Conservation (phyloP, 371 early-diverging fungal species). For the Basidiobolus meristosporus region DNA sequence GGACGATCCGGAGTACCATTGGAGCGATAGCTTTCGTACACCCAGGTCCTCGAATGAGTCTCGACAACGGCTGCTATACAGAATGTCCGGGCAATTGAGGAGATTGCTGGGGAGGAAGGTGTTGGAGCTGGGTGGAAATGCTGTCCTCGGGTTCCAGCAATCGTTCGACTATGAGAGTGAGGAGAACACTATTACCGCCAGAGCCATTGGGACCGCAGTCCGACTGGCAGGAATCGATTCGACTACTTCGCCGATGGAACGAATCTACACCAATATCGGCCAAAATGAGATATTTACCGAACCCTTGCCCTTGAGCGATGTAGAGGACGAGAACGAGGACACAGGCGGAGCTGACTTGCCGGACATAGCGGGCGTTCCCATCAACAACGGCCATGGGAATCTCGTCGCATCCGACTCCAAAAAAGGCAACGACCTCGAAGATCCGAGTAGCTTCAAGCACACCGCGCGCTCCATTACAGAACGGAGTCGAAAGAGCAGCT, state of each 20-base stretch:
- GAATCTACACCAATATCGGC: no score
- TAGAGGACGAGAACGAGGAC: constrained; percentile 3
- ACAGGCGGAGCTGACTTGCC: neutral
- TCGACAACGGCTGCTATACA: constrained; percentile 33
- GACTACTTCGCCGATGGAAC: constrained; percentile 4
- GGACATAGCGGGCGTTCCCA: no score
- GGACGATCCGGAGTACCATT: constrained; percentile 56
- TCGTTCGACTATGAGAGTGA: constrained; percentile 47
- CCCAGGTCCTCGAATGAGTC: constrained; percentile 53
- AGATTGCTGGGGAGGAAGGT: constrained; percentile 45
- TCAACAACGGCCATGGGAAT: no score
- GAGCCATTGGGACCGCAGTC: constrained; percentile 53
- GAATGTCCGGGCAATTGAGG: constrained; percentile 32
- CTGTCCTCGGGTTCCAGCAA: constrained; percentile 42
- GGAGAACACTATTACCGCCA: constrained; percentile 37
- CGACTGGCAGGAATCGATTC: constrained; percentile 12
- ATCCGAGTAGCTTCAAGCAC: neutral
- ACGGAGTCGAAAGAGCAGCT: neutral
- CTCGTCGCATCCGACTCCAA: constrained; percentile 2
- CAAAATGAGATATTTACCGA: constrained; percentile 1
- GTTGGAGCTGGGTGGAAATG: constrained; percentile 45
- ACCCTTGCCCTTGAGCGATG: constrained; percentile 5
- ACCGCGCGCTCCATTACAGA: no score
- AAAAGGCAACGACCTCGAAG: neutral
- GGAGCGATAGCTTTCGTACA: constrained; percentile 41